Base-by-base conservation (phyloP, 495 filamentous ascomycete genomes). In the Cladorrhinum samala region DNA sequence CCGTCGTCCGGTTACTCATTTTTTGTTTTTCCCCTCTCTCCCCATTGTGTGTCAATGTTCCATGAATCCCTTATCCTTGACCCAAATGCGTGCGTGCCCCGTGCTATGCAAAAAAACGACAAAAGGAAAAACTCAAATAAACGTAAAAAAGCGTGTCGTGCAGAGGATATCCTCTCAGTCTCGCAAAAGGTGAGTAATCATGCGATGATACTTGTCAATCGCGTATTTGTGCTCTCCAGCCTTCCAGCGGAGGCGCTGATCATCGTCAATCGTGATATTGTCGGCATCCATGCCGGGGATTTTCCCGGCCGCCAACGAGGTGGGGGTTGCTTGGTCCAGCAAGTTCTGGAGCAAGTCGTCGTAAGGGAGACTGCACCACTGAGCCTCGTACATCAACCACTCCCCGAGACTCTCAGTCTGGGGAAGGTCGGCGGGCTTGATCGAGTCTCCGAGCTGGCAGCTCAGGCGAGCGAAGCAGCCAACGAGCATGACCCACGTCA, bases 311-410 rank as follows among this genome's bases (percentile, higher is more conserved):
- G n/a, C 23, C 13, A 16, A 30, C 9, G 21, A 39, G 3, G 45
- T 36, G 0, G 49, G 49, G 11, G 45, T 53, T n/a, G 62, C 62
- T 36, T 60, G 50, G 13, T 30, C 39, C 9, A 68, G 40, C 46
- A 66, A 9, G 16, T 54, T 39, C 47, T 44, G 43, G 1, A 66
- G 24, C 16, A 55, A 45, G 13, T 38, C 45, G 42, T 50, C 47
- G 33, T 54, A 38, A 8, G 55, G 54, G n/a, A 65, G 40, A 0
- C 24, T 9, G 36, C 43, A 46, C 24, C 43, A 42, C 23, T 53
- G 38, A 14, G 69, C 62, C 37, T 74, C 69, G 17, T 71, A 69
- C 19, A 61, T 36, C 43, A 73, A 52, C 60, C 63, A 70, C 46
- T 66, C 67, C 7, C 59, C 61, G 8, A 72, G 60, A 8, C 64